Base-by-base conservation (phyloP, 2,329 filamentous ascomycete species). In the Fusarium sp. region DNA sequence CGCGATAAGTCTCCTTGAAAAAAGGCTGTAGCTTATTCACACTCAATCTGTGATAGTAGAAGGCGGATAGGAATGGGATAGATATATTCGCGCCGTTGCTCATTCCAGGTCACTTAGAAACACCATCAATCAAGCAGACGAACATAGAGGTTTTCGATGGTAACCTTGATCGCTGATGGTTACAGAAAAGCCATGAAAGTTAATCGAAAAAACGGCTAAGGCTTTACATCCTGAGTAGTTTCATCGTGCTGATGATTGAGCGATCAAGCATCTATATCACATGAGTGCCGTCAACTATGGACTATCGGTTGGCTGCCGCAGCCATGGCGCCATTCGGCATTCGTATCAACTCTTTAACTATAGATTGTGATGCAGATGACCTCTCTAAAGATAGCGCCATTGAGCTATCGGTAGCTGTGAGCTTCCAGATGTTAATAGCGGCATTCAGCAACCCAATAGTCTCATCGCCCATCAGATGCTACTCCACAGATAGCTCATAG, bases 181-280 rank as follows among this genome's bases (percentile, higher is more conserved):
- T 15, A 24, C 7, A 33, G 17, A 18, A 31, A 33, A 31, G 15
- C 43, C 14, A 49, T 24, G 10, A 14, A 59, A 59, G 28, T 53
- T 18, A 43, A 65, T 65, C 40, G 45, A 20, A 42, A 43, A 18
- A 40, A 33, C 10, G 24, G 2, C 6, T 17, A 50, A 44, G 31
- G 31, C 39, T 53, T 62, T 14, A 13, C 18, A 39, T 26, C 13
- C 28, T 33, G 8, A 26, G 3, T 46, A 40, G 40, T 60, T 42
- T 43, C 42, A 15, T 22, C 6, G 40, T 10, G 10, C 13, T 13
- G 28, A 22, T 26, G 22, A 48, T 22, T 28, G n/a, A 43, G 24
- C 22, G 36, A 31, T 15, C 11, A 22, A 33, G 6, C 36, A 17
- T n/a, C 24, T 15, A 22, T 42, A 36, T 13, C 11, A 31, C 9